Conservation (phyloP, 768 basidiomycete genomes). For the Tephrocybe sp. region DNA sequence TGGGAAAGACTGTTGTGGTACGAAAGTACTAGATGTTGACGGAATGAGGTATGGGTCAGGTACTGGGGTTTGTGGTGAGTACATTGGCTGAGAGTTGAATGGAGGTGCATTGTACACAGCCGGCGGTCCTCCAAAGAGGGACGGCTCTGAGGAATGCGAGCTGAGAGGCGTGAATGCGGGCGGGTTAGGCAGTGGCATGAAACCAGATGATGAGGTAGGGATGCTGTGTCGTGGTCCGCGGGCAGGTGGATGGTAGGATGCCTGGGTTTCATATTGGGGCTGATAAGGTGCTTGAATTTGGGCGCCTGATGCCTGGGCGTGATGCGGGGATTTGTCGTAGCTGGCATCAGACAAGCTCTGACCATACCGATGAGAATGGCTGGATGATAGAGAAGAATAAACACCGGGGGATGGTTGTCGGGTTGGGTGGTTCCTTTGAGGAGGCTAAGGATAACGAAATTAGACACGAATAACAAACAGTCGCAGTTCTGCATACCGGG, state of each 20-base stretch:
- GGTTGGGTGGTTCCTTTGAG: slow-evolving; percentile 34
- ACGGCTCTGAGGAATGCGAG: slow-evolving; percentile 42
- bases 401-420: slow-evolving; percentile 34
- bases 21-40: slow-evolving; percentile 37
- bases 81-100: slow-evolving; percentile 28
- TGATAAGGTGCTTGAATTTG: slow-evolving; percentile 40
- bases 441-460: slow-evolving; percentile 27
- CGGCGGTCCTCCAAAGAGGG: slow-evolving; percentile 16
- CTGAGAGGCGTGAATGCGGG: slow-evolving; percentile 38
- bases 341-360: slow-evolving; percentile 32
- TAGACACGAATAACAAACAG: background rate
- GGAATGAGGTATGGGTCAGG: slow-evolving; percentile 23
- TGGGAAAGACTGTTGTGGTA: slow-evolving; percentile 38
- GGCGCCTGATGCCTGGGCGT: slow-evolving; percentile 23
- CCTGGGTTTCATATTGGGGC: slow-evolving; percentile 33
- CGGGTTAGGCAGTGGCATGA: slow-evolving; percentile 52
- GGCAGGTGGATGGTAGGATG: slow-evolving; percentile 35
- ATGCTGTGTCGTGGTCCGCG: slow-evolving; percentile 67
- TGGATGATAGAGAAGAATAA: slow-evolving; percentile 31
- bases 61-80: slow-evolving; percentile 27
- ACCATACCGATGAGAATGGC: slow-evolving; percentile 40
- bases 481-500: slow-evolving; percentile 41
- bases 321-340: slow-evolving; percentile 40
- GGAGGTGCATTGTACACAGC: slow-evolving; percentile 34
- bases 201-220: slow-evolving; percentile 68